Evolutionary conservation across 2,329 filamentous ascomycete species (phyloP).

Genomic region (Metarhizium humberi): DNA sequence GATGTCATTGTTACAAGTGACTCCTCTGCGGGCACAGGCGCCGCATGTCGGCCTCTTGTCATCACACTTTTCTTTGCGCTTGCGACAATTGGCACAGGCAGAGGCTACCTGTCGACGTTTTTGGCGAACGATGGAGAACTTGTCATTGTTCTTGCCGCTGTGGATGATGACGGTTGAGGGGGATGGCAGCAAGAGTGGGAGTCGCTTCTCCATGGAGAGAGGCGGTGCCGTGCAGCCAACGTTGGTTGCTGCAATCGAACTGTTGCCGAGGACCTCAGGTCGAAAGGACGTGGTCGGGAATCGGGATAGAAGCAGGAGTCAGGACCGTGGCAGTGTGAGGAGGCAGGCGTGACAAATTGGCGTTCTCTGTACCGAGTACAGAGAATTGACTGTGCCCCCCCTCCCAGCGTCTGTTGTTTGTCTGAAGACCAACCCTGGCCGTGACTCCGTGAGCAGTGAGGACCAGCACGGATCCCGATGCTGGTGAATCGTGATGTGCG

Average conservation of each 20-base stretch:
- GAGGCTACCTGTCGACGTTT: slow-evolving; percentile 5
- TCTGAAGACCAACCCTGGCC: no score
- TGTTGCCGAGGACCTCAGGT: no score
- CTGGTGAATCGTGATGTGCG: not conserved
- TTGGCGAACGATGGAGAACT: not conserved
- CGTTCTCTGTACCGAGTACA: no score
- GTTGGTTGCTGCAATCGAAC: not conserved
- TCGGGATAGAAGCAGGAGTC: no score
- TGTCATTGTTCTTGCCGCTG: not conserved
- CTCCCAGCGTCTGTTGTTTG: no score
- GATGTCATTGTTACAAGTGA: slow-evolving; percentile 4
- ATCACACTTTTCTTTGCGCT: slow-evolving; percentile 6
- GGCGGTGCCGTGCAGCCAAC: not conserved
- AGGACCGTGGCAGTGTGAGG: no score
- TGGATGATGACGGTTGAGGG: not conserved
- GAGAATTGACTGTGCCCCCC: no score
- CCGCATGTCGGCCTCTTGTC: slow-evolving; percentile 5
- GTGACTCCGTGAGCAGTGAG: no score
- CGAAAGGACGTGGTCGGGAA: no score
- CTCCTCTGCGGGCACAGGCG: slow-evolving; percentile 5
- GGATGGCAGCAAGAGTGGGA: slow-evolving; percentile 2
- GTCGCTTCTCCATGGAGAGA: not conserved
- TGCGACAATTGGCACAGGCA: slow-evolving; percentile 5
- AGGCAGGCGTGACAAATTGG: no score
- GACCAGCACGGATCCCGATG: not conserved